Base-by-base conservation (phyloP, 2,329 filamentous ascomycete species). In the Fusarium napiforme region DNA sequence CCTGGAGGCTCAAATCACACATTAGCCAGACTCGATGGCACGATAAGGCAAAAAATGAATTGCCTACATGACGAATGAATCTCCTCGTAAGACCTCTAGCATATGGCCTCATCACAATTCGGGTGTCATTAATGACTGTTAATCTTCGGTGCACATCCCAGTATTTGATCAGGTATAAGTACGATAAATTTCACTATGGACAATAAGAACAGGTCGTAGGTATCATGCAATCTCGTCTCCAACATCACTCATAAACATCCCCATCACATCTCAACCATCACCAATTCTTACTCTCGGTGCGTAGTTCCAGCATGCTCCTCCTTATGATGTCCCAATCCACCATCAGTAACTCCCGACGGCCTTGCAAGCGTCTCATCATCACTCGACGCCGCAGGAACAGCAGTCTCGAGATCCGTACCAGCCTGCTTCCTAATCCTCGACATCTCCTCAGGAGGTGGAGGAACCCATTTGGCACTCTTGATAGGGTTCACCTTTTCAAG, bases 401-500 rank as follows among this genome's bases (percentile, higher is more conserved):
- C 77, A 6, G 72, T 63, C 46, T 83, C 82, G 3, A 84, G 60
- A 28, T 84, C 83, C 0, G 81, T 81, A 0, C 85, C 85, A 7
- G 85, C 85, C 73, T 83, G 67, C 42, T 80, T 81, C 18, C 85
- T 79, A 18, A 85, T 85, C 19, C 80, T 77, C 1, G 82, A 79
- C 78, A 86, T 85, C 67, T 85, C 81, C 62, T 85, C 84, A 0
- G 84, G 82, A 4, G 83, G 78, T 0, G 85, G 85, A 0, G 85
- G 79, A 9, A 82, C 73, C 88, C 88, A 93, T 69, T 86, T 83
- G 50, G 83, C 79, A 75, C 89, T 91, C 84, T 90, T 88, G 83
- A 88, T 89, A 0, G 92, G 91, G 73, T 84, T 88, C 23, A 93
- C 90, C 32, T 84, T 83, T 56, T 91, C 84, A 40, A 93, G 85